A percentile compares a stretch with the other conserved stretches of the same genome.
Conservation (phyloP, 2,329 filamentous ascomycete genomes). For the Aspergillus ibericus region DNA sequence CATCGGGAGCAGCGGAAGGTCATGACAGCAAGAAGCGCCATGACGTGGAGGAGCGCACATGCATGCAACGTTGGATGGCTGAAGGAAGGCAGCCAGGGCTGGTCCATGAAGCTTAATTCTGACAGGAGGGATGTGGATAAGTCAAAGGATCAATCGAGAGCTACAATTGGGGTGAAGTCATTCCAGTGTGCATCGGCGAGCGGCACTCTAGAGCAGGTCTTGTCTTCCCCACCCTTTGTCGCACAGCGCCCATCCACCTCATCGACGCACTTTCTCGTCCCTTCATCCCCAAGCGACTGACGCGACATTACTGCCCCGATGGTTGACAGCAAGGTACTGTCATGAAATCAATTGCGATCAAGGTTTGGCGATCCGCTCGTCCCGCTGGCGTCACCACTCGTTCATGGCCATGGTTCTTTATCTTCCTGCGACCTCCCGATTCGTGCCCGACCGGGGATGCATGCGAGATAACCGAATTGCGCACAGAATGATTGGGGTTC, state of each 20-base stretch:
- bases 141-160: neutral
- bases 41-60: constrained; percentile 17
- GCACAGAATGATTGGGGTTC: neutral
- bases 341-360: constrained; percentile 2
- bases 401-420: constrained; percentile 3
- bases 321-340: neutral
- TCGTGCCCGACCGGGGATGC: neutral
- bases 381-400: constrained; percentile 8
- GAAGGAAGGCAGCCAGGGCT: neutral
- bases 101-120: constrained; percentile 13
- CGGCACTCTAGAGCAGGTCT: neutral
- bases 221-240: neutral
- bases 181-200: neutral
- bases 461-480: neutral
- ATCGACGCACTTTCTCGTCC: neutral
- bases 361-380: constrained; percentile 4
- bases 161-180: neutral
- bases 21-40: constrained; percentile 8
- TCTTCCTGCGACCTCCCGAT: neutral
- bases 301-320: neutral
- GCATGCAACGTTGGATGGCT: constrained; percentile 13
- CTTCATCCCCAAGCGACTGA: neutral
- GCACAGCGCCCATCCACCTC: neutral
- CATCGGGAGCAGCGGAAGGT: constrained; percentile 13
- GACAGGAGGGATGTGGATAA: neutral